Conservation (phyloP, 164 flowering plant species). For the Annona squamosa region DNA sequence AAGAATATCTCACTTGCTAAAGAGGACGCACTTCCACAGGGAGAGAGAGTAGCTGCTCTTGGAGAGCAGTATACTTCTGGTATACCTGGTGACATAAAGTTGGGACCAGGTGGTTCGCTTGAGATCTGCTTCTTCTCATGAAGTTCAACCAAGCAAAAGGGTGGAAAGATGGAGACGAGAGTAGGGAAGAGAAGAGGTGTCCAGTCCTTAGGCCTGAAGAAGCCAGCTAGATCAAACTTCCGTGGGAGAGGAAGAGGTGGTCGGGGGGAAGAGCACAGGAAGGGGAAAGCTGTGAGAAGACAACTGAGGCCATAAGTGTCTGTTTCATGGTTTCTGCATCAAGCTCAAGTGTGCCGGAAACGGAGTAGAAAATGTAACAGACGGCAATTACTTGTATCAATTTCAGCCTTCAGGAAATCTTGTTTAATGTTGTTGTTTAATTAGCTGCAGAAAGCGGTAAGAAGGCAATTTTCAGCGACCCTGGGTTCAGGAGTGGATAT, state of each 20-base stretch:
- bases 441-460: too few species aligned
- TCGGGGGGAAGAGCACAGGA: neutral
- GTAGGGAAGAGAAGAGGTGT: slow-evolving; percentile 62
- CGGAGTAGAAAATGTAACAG: too few species aligned
- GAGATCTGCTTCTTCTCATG: slow-evolving; percentile 64
- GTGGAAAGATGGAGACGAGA: slow-evolving; percentile 40
- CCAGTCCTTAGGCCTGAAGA: slow-evolving; percentile 54
- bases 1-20: slow-evolving; percentile 50
- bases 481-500: too few species aligned
- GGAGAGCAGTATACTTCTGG: slow-evolving; percentile 19
- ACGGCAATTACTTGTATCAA: too few species aligned
- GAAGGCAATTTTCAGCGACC: too few species aligned
- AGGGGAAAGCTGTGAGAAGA: too few species aligned
- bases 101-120: slow-evolving; percentile 85
- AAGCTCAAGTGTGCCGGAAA: too few species aligned
- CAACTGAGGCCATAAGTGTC: too few species aligned
- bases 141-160: slow-evolving; percentile 49
- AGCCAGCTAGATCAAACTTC: slow-evolving; percentile 39
- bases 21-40: slow-evolving; percentile 79
- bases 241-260: slow-evolving; percentile 27
- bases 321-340: too few species aligned
- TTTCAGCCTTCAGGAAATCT: too few species aligned
- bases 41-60: slow-evolving; percentile 67
- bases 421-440: too few species aligned
- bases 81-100: slow-evolving; percentile 35